These are phyloP conservation scores for Fusarium praegraminearum DNA, from an alignment of 2,329 filamentous ascomycete species.

Conservation along the genomic window DNA sequence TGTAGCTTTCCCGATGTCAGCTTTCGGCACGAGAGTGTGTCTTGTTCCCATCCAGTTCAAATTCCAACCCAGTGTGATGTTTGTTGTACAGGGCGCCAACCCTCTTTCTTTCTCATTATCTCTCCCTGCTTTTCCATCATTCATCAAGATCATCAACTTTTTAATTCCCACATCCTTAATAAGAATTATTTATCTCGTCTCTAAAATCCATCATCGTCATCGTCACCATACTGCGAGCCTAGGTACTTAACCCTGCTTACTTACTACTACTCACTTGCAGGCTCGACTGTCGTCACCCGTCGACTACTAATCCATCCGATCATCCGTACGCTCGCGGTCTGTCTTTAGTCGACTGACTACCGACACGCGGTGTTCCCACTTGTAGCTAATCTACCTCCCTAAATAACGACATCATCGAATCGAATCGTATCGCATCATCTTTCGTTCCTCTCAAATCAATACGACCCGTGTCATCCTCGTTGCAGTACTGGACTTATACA, in stretches of 20 bases:
- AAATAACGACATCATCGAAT: conserved; percentile 31
- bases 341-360: neutral
- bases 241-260: neutral
- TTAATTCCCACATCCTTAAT: neutral
- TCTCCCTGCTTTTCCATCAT: neutral
- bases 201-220: neutral
- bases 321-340: neutral
- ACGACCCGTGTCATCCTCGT: conserved; percentile 14
- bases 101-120: conserved; percentile 1
- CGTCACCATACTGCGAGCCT: neutral
- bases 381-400: conserved; percentile 1
- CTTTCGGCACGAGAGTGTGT: conserved; percentile 7
- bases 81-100: conserved; percentile 20
- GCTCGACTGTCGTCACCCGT: conserved; percentile 8
- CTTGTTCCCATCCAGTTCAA: conserved; percentile 35
- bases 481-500: conserved; percentile 4
- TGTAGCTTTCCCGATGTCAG: neutral
- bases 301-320: neutral
- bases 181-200: neutral
- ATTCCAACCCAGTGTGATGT: conserved; percentile 13
- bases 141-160: neutral
- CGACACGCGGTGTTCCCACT: conserved; percentile 3
- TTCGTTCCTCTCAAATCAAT: conserved; percentile 17
- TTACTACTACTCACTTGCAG: neutral
- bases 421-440: conserved; percentile 16